A percentile compares a stretch with the other conserved stretches of the same genome.
Conservation (phyloP, 2,329 filamentous ascomycete genomes). For the Aspergillus thermomutatus region DNA sequence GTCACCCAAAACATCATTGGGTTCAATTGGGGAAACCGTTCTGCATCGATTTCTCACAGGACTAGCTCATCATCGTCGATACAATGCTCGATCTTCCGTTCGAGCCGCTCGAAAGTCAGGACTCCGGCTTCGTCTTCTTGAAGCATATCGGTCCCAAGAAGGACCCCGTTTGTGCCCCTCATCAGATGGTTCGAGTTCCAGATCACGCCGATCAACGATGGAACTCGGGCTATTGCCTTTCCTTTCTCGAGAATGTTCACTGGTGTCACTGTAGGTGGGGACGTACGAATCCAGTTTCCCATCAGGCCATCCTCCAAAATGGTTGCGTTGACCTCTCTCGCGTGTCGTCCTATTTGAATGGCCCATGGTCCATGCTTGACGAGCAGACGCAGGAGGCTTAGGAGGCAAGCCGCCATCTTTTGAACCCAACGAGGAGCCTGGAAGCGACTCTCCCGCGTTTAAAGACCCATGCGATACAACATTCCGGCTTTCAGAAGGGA, state of each 20-base stretch:
- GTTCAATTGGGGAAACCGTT: not conserved
- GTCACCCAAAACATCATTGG: too few species aligned
- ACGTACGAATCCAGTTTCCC: constrained; percentile 36
- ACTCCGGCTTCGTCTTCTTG: constrained; percentile 35
- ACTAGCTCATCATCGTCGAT: constrained; percentile 20
- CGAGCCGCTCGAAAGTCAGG: constrained; percentile 23
- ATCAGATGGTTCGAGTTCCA: constrained; percentile 12
- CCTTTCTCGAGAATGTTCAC: constrained; percentile 24
- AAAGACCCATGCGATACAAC: constrained; percentile 16
- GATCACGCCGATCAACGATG: constrained; percentile 23
- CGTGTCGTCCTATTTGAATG: constrained; percentile 28
- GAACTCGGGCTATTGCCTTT: constrained; percentile 16
- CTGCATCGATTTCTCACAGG: not conserved
- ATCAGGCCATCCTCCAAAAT: constrained; percentile 22
- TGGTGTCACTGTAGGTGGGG: constrained; percentile 29
- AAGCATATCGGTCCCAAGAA: constrained; percentile 21
- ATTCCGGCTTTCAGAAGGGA: constrained; percentile 23
- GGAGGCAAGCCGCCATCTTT: constrained; percentile 36
- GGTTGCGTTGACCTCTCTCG: constrained; percentile 26
- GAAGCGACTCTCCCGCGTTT: constrained; percentile 18
- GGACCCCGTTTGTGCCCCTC: constrained; percentile 24
- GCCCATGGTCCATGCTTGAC: constrained; percentile 27
- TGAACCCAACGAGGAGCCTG: constrained; percentile 24
- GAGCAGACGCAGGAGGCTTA: constrained; percentile 31
- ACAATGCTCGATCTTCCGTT: constrained; percentile 17